A percentile compares a stretch with the other conserved stretches of the same genome.
phyloP scores from a whole-genome alignment of 2,329 filamentous ascomycete species.

The Curvularia spicifera region DNA sequence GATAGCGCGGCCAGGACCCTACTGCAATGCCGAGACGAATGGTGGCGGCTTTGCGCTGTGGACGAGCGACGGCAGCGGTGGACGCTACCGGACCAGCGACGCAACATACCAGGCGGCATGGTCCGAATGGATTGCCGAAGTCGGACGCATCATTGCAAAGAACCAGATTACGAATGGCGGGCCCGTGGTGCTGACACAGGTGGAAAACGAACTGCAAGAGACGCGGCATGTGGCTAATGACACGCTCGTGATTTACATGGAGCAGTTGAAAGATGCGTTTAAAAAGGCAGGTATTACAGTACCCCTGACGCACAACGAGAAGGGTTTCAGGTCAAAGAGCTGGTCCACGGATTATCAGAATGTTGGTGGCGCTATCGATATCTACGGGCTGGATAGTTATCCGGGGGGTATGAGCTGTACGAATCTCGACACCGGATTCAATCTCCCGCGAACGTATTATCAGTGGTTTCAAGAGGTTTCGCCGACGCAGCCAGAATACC shows the following conservation, averaged over 20 bases:
- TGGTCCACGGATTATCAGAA: constrained; percentile 64
- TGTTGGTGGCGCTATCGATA: constrained; percentile 61
- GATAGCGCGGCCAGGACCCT: constrained; percentile 59
- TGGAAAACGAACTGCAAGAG: constrained; percentile 62
- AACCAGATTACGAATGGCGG: constrained; percentile 61
- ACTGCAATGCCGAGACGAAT: constrained; percentile 60
- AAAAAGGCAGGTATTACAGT: constrained; percentile 57
- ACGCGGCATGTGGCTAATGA: constrained; percentile 52
- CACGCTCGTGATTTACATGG: constrained; percentile 60
- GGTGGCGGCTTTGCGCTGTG: constrained; percentile 57
- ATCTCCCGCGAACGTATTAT: constrained; percentile 60
- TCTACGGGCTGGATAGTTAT: constrained; percentile 58
- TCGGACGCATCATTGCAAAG: constrained; percentile 57
- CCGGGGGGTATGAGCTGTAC: constrained; percentile 59
- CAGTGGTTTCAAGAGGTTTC: constrained; percentile 65
- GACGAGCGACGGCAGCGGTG: constrained; percentile 56
- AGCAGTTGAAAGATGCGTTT: constrained; percentile 58
- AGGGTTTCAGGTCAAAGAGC: constrained; percentile 56
- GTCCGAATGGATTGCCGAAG: constrained; percentile 56
- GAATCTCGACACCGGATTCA: constrained; percentile 58
- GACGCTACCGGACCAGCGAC: constrained; percentile 53
- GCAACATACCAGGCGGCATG: constrained; percentile 55
- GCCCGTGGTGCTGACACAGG: constrained; percentile 59
- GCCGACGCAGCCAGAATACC: constrained; percentile 59
- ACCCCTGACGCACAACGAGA: constrained; percentile 59